Percentiles rank a stretch among this genome's conserved stretches.
phyloP scores from a whole-genome alignment of 2,329 filamentous ascomycete genomes.

The Chaetothyriales sp. region DNA sequence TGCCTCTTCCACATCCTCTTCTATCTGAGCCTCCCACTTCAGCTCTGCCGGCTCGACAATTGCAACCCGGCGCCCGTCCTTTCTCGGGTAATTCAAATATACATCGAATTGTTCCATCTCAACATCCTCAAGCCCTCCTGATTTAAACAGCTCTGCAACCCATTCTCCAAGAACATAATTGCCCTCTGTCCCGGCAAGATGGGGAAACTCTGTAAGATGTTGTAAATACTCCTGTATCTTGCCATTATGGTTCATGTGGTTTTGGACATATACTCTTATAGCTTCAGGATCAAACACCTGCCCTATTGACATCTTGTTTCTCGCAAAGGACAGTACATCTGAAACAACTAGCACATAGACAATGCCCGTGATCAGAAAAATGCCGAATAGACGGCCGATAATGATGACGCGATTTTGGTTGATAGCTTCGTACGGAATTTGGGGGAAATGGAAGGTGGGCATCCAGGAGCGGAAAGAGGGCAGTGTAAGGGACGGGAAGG shows the following conservation, averaged over 20 bases:
- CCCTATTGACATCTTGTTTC: constrained; percentile 46
- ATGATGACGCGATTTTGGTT: constrained; percentile 49
- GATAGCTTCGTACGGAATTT: constrained; percentile 23
- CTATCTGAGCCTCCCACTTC: constrained; percentile 66
- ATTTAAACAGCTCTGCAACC: constrained; percentile 62
- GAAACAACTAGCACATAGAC: constrained; percentile 78
- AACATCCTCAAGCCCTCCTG: constrained; percentile 61
- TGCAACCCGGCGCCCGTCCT: constrained; percentile 63
- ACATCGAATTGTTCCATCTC: constrained; percentile 67
- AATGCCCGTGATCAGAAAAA: constrained; percentile 61
- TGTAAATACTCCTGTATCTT: constrained; percentile 59
- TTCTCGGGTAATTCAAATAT: constrained; percentile 80
- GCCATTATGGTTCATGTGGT: constrained; percentile 50
- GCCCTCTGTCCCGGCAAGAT: constrained; percentile 87
- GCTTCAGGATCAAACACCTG: constrained; percentile 74
- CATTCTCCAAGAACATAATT: constrained; percentile 77
- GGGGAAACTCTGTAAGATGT: constrained; percentile 71
- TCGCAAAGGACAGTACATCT: constrained; percentile 59
- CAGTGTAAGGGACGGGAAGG: constrained; percentile 44
- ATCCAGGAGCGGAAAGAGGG: constrained; percentile 33
- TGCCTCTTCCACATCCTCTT: constrained; percentile 67
- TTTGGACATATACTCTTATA: constrained; percentile 61
- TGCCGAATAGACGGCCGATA: constrained; percentile 57
- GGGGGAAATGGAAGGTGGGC: constrained; percentile 27
- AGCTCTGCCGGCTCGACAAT: constrained; percentile 59